Conservation (phyloP, 768 basidiomycete species). For the Mycena polygramma region DNA sequence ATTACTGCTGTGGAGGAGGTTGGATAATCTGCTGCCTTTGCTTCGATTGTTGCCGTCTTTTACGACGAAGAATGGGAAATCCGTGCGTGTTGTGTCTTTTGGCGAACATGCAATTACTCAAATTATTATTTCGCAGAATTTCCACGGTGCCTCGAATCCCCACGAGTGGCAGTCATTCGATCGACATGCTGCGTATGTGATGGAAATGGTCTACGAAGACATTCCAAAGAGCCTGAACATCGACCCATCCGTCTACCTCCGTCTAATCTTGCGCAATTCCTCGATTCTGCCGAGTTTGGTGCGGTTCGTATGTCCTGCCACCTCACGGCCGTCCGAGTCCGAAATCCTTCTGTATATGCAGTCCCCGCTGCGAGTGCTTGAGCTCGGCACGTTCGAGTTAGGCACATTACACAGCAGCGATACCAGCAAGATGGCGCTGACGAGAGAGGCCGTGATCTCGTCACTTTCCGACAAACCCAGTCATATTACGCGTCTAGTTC, state of each 20-base stretch:
- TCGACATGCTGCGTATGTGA: constrained; percentile 11
- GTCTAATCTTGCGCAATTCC: constrained; percentile 8
- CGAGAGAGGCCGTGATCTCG: not conserved
- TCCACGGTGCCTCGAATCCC: not conserved
- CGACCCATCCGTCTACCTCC: constrained; percentile 18
- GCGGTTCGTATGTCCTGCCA: not conserved
- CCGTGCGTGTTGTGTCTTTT: constrained; percentile 12
- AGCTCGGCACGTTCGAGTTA: constrained; percentile 22
- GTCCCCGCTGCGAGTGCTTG: constrained; percentile 4
- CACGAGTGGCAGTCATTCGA: constrained; percentile 17
- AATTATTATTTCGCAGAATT: not conserved
- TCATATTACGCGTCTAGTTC: not conserved
- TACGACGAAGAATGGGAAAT: not conserved
- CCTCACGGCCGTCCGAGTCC: not conserved
- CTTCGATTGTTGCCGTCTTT: constrained; percentile 7
- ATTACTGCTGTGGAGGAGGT: constrained; percentile 9
- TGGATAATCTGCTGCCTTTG: constrained; percentile 19
- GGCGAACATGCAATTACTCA: not conserved
- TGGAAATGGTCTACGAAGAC: constrained; percentile 16
- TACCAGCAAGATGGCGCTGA: not conserved
- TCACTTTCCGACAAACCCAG: not conserved
- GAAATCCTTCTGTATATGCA: constrained; percentile 18
- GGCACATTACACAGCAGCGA: not conserved
- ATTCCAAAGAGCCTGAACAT: not conserved
- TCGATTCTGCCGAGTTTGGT: not conserved